These are phyloP conservation scores for Collariella sp. DNA, from an alignment of 495 filamentous ascomycete genomes.

Conservation along the genomic window DNA sequence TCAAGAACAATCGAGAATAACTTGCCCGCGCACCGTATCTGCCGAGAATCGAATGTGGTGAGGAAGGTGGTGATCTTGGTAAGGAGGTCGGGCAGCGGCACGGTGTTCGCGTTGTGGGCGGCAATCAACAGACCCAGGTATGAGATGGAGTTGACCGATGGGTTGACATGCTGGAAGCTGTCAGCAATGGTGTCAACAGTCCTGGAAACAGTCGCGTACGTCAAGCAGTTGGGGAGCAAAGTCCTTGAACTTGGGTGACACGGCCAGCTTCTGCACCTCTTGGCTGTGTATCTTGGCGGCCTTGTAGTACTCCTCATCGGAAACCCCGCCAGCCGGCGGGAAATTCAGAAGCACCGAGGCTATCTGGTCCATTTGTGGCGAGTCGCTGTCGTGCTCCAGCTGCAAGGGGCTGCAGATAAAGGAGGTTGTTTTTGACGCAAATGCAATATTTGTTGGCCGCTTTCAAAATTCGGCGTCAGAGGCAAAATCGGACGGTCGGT, in stretches of 20 bases:
- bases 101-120: neutral
- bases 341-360: conserved; percentile 34
- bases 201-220: conserved; percentile 11
- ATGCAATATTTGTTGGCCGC: too few relatives aligned
- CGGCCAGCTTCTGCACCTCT: conserved; percentile 25
- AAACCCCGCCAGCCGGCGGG: conserved; percentile 22
- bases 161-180: conserved; percentile 28
- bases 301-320: conserved; percentile 25
- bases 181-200: conserved; percentile 6
- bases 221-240: conserved; percentile 26
- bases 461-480: too few relatives aligned
- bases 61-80: conserved; percentile 33
- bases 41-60: conserved; percentile 36
- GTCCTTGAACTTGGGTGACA: conserved; percentile 5
- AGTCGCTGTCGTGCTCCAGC: neutral
- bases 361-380: conserved; percentile 28
- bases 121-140: conserved; percentile 32
- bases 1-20: conserved; percentile 26
- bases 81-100: conserved; percentile 24
- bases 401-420: too few relatives aligned
- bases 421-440: too few relatives aligned
- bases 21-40: conserved; percentile 36
- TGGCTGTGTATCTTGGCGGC: conserved; percentile 23
- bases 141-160: conserved; percentile 35
- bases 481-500: neutral